A percentile compares a stretch with the other conserved stretches of the same genome.
phyloP scores from a whole-genome alignment of 2,329 filamentous ascomycete species.

The Penicillium aurantiogriseum region DNA sequence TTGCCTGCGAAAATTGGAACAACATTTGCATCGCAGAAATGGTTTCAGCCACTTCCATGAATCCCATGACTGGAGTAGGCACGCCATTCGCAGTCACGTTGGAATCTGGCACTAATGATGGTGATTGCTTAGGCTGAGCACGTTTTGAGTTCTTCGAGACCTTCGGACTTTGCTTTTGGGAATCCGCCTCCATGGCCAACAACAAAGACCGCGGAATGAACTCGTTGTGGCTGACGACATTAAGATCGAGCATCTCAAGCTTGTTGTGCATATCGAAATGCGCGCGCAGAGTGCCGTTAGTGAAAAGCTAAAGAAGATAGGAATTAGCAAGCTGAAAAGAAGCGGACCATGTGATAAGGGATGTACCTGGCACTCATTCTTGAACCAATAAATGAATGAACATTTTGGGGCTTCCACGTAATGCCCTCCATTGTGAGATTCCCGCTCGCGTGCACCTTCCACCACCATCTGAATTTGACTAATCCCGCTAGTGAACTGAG shows the following conservation, averaged over 20 bases:
- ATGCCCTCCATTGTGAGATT: slow-evolving; percentile 62
- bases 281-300: slow-evolving; percentile 72
- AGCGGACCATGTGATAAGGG: slow-evolving; percentile 18
- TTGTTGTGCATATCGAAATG: slow-evolving; percentile 77
- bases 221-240: slow-evolving; percentile 74
- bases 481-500: slow-evolving; percentile 83
- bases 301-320: slow-evolving; percentile 60
- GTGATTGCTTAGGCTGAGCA: slow-evolving; percentile 49
- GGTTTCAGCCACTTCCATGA: slow-evolving; percentile 65
- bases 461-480: slow-evolving; percentile 82
- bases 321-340: slow-evolving; percentile 1
- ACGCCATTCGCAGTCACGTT: slow-evolving; percentile 54
- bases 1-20: slow-evolving; percentile 56
- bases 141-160: slow-evolving; percentile 57
- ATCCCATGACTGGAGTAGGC: slow-evolving; percentile 56
- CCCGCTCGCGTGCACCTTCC: slow-evolving; percentile 62
- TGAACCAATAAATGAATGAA: slow-evolving; percentile 86
- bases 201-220: slow-evolving; percentile 70
- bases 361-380: slow-evolving; percentile 75
- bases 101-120: slow-evolving; percentile 45
- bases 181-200: slow-evolving; percentile 50
- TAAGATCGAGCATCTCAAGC: slow-evolving; percentile 82
- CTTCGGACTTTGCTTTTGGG: slow-evolving; percentile 59
- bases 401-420: slow-evolving; percentile 74
- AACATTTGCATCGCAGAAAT: slow-evolving; percentile 63